phyloP scores from a whole-genome alignment of 768 basidiomycete genomes.

The Hortiboletus campestris region DNA sequence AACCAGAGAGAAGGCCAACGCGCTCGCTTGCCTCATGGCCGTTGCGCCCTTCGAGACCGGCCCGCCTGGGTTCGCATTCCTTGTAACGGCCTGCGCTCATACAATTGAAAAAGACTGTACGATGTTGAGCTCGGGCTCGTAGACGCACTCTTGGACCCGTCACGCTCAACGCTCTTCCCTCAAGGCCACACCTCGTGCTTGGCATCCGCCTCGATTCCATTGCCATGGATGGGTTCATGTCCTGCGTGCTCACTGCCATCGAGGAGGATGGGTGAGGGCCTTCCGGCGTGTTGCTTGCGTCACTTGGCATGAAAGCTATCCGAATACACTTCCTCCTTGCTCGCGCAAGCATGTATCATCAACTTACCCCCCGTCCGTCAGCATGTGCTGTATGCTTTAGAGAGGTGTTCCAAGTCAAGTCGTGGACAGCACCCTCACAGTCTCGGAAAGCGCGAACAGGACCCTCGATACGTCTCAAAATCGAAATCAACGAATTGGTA shows the following conservation, averaged over 20 bases:
- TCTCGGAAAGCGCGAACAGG: constrained; percentile 38
- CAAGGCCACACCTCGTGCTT: no score
- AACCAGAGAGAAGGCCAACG: constrained; percentile 37
- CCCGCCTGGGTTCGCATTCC: constrained; percentile 48
- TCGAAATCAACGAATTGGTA: no score
- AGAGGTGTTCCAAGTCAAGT: constrained; percentile 82
- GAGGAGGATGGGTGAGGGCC: constrained; percentile 76
- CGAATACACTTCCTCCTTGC: constrained; percentile 80
- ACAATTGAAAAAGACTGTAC: not conserved
- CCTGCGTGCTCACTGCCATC: constrained; percentile 60
- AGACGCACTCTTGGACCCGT: no score
- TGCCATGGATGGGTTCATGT: constrained; percentile 92
- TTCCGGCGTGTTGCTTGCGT: constrained; percentile 73
- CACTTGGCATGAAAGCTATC: constrained; percentile 59
- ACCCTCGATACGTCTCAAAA: no score
- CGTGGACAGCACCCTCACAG: constrained; percentile 71
- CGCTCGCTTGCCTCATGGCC: constrained; percentile 26
- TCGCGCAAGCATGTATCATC: constrained; percentile 77
- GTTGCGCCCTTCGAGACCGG: no score
- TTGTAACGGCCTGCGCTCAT: constrained; percentile 17
- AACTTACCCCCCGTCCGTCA: constrained; percentile 65
- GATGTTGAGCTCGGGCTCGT: not conserved
- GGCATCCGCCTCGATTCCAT: constrained; percentile 80
- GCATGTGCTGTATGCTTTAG: constrained; percentile 89
- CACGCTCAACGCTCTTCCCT: no score